Evolutionary conservation across 257 asterid species (phyloP), one percentile per base, ranked within the genome.

Genomic region (Echium plantagineum): DNA sequence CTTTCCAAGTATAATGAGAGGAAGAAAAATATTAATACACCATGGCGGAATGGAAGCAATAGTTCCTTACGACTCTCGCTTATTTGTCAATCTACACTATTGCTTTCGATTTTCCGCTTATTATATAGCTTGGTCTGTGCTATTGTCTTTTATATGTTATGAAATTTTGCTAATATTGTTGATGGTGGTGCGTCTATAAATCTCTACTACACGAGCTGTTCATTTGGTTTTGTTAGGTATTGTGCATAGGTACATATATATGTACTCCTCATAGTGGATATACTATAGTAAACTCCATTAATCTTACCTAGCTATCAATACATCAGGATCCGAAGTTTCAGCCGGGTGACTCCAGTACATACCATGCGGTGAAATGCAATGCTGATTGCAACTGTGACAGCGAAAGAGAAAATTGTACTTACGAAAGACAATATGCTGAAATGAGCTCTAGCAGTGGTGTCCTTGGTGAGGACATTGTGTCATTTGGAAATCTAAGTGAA

Each of bases 391-490:
- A 74, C 53, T 91, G 98, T 47, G 98, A 88, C 75, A 74, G 32
- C 49, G 83, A 81, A 55, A 82, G 85, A 54, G 87, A 82, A 63
- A 79, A 77, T 59, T 91, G 98, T 63, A 65, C 66, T 64, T 91
- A 91, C 69, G 95, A 91, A 66, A 84, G 96, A 68, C 95, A 82
- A 71, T 91, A 91, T 72, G 98, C 98, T 42, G 98, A 91, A 72
- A 85, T 84, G 98, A 91, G 98, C 77, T 85, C 98, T 69, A 91
- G 97, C 75, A 88, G 98, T 57, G 98, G 98, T 67, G 90, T 91
- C 38, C 82, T 91, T 65, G 98, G 96, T 28, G 77, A 84, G 72
- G 98, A 91, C 81, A 78, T 79, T 17, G 80, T 91, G 57, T 91
- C 98, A 64, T 91, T 91, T 75, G 98, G 98, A 64, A 88, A 82